Percentiles rank a stretch among this genome's conserved stretches.
These are phyloP conservation scores for Backusella mclennaniae DNA, from an alignment of 192 early-diverging fungal species.

Conservation along the genomic window DNA sequence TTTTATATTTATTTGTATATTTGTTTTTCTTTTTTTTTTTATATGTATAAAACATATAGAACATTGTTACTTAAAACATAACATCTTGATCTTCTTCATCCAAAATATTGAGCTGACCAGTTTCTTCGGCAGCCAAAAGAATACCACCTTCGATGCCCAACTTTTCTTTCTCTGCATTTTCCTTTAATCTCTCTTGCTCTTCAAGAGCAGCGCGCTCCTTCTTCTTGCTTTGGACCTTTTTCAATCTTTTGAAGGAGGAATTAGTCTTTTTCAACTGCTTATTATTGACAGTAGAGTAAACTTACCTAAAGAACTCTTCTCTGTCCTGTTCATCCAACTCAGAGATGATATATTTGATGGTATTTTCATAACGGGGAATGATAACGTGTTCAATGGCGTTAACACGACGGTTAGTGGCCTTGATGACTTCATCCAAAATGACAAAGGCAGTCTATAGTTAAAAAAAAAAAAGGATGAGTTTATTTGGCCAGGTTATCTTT, in stretches of 20 bases:
- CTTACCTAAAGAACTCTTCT: slow-evolving; percentile 94
- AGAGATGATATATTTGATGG: slow-evolving; percentile 93
- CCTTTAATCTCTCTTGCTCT: slow-evolving; percentile 38
- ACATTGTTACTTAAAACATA: slow-evolving; percentile 14
- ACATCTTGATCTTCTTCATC: slow-evolving; percentile 36
- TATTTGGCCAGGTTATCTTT: background rate
- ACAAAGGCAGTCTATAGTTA: slow-evolving; percentile 88
- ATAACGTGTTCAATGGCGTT: slow-evolving; percentile 99
- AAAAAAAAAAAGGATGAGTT: background rate
- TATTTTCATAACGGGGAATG: slow-evolving; percentile 98
- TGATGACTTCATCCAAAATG: slow-evolving; percentile 99
- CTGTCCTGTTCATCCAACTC: slow-evolving; percentile 98
- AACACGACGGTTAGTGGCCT: slow-evolving; percentile 97
- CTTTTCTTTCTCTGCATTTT: slow-evolving; percentile 12
- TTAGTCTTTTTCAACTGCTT: too few relatives aligned
- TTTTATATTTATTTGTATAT: background rate
- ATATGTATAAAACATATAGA: background rate
- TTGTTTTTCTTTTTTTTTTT: too few relatives aligned
- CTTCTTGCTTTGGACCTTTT: slow-evolving; percentile 99
- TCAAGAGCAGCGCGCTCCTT: slow-evolving; percentile 74
- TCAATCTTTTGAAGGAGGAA: slow-evolving; percentile 59
- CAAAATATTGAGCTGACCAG: slow-evolving; percentile 33
- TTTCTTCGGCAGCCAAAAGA: slow-evolving; percentile 32
- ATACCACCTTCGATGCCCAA: background rate
- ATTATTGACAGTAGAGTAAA: too few relatives aligned